Conservation (phyloP, 2,329 filamentous ascomycete species). For the Cladosporium velox region DNA sequence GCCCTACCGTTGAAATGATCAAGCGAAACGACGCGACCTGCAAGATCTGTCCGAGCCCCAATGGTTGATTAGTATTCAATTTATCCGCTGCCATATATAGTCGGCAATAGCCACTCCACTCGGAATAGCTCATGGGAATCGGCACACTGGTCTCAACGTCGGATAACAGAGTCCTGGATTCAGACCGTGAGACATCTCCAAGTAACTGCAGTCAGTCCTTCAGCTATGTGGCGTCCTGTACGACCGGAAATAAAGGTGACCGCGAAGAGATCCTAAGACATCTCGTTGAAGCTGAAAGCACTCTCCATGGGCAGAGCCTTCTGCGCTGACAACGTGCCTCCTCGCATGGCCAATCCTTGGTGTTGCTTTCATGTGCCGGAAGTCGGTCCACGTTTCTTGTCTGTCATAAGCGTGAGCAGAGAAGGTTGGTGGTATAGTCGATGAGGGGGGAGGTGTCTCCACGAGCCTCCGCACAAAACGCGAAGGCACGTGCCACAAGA, state of each 20-base stretch:
- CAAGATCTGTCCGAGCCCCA: not conserved
- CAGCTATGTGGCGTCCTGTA: not conserved
- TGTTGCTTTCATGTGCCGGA: not conserved
- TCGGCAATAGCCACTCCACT: not conserved
- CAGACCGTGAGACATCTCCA: not conserved
- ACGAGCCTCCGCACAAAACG: not conserved
- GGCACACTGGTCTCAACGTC: not conserved
- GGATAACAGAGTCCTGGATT: not conserved
- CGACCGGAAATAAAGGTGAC: not conserved
- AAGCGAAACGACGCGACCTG: not conserved
- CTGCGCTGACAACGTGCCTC: not conserved
- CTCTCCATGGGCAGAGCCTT: not conserved
- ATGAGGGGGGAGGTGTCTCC: not conserved
- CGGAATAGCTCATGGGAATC: not conserved
- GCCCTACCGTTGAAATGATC: not conserved
- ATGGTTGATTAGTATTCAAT: not conserved
- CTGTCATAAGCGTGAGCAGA: not conserved
- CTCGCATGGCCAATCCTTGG: not conserved
- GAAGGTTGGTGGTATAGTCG: not conserved
- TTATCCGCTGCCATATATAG: not conserved
- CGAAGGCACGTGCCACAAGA: not conserved
- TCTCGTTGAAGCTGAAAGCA: not conserved
- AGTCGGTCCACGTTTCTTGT: not conserved
- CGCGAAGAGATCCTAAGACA: not conserved
- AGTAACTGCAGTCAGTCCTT: not conserved